Base-by-base conservation (phyloP, 2,329 filamentous ascomycete species). In the Capronia epimyces region DNA sequence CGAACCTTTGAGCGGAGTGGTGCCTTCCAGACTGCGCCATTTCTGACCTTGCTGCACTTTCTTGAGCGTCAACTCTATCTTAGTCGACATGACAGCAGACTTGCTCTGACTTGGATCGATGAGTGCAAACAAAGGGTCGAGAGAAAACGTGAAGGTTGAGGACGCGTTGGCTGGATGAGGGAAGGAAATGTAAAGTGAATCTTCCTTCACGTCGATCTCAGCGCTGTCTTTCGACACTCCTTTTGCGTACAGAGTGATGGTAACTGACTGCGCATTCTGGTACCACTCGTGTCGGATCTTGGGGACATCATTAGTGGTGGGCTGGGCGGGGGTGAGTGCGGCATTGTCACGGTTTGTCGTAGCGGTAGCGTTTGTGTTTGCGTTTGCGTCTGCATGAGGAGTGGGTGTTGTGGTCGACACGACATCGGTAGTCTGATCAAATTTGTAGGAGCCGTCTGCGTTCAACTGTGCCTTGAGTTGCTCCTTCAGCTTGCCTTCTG, bases 1-100 rank as follows among this genome's bases (percentile, higher is more conserved):
- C 21, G 18, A 61, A 22, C 43, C 59, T 57, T 20, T 61, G 41
- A 42, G 61, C 49, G 16, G 63, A 57, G 40, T 63, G 13, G 65
- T 65, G 13, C 72, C 70, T 68, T 85, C 79, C 1, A 87, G 70
- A 1, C 69, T 63, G 21, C 75, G 67, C 88, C 88, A 93, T 65
- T 87, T 90, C 43, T 76, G 69, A 5, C 83, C 84, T 0, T 78
- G 67, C 1, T 67, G 74, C 34, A 75, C 72, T 67, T 95, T 95
- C 54, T 76, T 76, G 13, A 95, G 76, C 9, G 73, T 77, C 31
- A 95, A 72, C 66, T 95, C 89, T 47, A 95, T 76, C 66, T 95
- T 95, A 63, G 82, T 88, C 1, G 84, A 76, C 36, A 86, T 84
- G 47, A 94, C 78, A 1, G 75, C 78, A 59, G 73, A 80, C 39